phyloP scores from a whole-genome alignment of 192 early-diverging fungal genomes.

The Umbelopsis sp. region DNA sequence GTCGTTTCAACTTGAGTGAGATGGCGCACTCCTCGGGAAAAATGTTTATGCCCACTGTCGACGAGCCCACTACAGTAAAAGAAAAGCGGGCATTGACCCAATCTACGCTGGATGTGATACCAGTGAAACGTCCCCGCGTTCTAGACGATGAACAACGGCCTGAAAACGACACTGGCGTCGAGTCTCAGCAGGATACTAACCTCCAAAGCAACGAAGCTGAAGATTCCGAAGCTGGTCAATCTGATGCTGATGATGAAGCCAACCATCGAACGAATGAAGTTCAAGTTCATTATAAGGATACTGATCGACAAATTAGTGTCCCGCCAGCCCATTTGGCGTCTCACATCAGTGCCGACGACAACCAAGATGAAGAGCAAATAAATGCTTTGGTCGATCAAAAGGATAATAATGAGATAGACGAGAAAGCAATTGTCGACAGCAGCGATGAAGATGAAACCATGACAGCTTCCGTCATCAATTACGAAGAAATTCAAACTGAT shows the following conservation, averaged over 20 bases:
- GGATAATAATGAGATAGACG: too few species aligned
- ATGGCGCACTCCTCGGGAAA: not conserved
- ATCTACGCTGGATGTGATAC: not conserved
- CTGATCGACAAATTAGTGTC: not conserved
- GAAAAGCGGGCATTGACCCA: not conserved
- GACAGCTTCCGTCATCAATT: not conserved
- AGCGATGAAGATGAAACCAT: not conserved
- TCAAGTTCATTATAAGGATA: not conserved
- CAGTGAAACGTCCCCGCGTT: not conserved
- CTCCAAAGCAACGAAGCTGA: too few species aligned
- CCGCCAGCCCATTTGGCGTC: too few species aligned
- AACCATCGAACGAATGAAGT: not conserved
- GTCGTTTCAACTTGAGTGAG: not conserved
- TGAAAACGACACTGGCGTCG: too few species aligned
- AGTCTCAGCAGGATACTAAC: too few species aligned
- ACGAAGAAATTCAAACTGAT: conserved; percentile 5
- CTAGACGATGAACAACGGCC: too few species aligned
- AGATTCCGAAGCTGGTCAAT: too few species aligned
- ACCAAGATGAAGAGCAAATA: conserved; percentile 12
- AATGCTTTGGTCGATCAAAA: not conserved
- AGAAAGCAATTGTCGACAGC: not conserved
- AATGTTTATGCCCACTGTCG: not conserved
- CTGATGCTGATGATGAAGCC: too few species aligned
- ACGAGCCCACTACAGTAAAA: not conserved
- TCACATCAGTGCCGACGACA: not conserved